Base-by-base conservation (phyloP, 2,329 filamentous ascomycete species). In the Westerdykella ornata region DNA sequence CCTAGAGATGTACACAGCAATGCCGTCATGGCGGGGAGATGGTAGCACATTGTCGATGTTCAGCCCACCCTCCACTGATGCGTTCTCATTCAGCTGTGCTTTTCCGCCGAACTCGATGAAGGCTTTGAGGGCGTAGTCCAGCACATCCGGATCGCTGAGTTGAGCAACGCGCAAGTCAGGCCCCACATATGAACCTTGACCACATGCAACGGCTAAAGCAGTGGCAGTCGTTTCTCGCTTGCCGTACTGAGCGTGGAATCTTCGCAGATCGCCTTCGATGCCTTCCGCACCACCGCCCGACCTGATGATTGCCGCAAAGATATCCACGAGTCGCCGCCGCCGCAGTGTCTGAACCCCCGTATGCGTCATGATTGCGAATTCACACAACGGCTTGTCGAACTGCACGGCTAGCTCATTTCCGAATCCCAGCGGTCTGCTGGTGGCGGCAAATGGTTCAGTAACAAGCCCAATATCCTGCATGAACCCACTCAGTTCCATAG, bases 401-500 rank as follows among this genome's bases (percentile, higher is more conserved):
- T 98, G 94, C n/a, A 94, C 84, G 1, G 92, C 88, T 42, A 97
- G 73, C 67, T 98, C 92, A 54, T 98, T 98, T 9, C 90, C 89
- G 56, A 95, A 97, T 0, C 89, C 90, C 16, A 80, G 77, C 9
- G 69, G 69, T 0, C 81, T 75, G 8, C 85, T 84, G 13, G 80
- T 76, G 1, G 64, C 65, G 5, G 60, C 53, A 53, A 88, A 90
- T 0, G 85, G 78, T 37, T 77, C 76, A 1, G 84, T 86, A 19
- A 88, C 79, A 11, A 88, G 68, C 2, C 88, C 88, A 42, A 96
- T 78, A 51, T 85, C 87, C 60, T 94, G 82, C 5, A 84, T 81
- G 26, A 76, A 76, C 55, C 85, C 80, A 18, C 81, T 80, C 15
- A 98, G 72, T 3, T 82, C 78, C 26, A 96, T 73, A 79, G 84